These are phyloP conservation scores for Fusarium napiforme DNA, from an alignment of 2,329 filamentous ascomycete species.

Conservation along the genomic window DNA sequence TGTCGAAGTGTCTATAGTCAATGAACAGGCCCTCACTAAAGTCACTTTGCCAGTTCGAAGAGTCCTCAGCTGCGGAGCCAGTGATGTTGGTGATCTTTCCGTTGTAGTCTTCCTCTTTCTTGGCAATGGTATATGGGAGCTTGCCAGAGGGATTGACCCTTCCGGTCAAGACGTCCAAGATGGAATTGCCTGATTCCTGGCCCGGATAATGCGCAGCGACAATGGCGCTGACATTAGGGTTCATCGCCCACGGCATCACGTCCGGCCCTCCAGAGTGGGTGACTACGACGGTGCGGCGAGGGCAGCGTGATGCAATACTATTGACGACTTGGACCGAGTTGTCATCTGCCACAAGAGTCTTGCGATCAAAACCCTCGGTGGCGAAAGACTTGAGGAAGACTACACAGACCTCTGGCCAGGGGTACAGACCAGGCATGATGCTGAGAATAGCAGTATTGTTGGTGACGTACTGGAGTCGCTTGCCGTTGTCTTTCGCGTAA, in stretches of 20 bases:
- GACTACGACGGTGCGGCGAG: neutral
- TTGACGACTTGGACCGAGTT: neutral
- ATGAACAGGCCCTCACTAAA: neutral
- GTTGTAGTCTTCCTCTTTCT: neutral
- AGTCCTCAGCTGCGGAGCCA: neutral
- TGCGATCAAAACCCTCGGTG: neutral
- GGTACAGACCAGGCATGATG: neutral
- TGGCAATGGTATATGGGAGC: slow-evolving; percentile 2
- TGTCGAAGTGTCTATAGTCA: slow-evolving; percentile 83
- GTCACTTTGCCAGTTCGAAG: neutral
- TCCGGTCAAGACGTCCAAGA: neutral
- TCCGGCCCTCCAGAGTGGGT: neutral
- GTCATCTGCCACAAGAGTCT: neutral
- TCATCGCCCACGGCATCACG: neutral
- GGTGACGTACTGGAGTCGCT: neutral
- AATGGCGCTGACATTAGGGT: neutral
- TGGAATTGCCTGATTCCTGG: neutral
- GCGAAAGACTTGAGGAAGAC: neutral
- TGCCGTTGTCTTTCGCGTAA: neutral
- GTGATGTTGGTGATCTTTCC: neutral
- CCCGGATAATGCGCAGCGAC: slow-evolving; percentile 80
- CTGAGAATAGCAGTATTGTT: neutral
- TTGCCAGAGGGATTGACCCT: neutral
- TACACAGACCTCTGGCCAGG: neutral
- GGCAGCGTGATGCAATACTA: neutral